Percentiles rank a stretch among this genome's conserved stretches.
phyloP scores from a whole-genome alignment of 2,329 filamentous ascomycete genomes.

The Cercospora sp. region DNA sequence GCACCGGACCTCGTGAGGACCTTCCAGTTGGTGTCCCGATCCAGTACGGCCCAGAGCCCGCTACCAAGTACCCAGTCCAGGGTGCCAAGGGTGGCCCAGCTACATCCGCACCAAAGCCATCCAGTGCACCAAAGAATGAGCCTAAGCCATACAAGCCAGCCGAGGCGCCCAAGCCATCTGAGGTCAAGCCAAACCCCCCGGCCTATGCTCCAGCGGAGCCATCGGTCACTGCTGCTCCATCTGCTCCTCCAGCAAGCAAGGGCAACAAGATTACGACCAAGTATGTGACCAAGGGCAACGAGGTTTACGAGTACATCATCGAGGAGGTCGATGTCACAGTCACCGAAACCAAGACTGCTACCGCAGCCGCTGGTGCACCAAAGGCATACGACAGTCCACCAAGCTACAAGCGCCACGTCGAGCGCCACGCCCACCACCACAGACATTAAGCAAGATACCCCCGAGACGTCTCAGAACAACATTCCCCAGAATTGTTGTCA shows the following conservation, averaged over 20 bases:
- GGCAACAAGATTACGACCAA: slow-evolving; percentile 40
- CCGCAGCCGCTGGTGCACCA: slow-evolving; percentile 21
- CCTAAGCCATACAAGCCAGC: slow-evolving; percentile 5
- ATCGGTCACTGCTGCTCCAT: slow-evolving; percentile 20
- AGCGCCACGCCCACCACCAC: slow-evolving; percentile 33
- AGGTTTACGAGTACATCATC: slow-evolving; percentile 48
- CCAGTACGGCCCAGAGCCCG: slow-evolving; percentile 48
- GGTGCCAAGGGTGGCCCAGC: slow-evolving; percentile 28
- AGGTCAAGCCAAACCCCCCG: slow-evolving; percentile 6
- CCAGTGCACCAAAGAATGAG: neutral
- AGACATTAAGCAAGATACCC: slow-evolving; percentile 14
- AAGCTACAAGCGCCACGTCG: slow-evolving; percentile 33
- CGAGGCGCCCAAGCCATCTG: slow-evolving; percentile 19
- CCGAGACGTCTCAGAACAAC: neutral
- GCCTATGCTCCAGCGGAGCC: slow-evolving; percentile 32
- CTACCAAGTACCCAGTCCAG: slow-evolving; percentile 37
- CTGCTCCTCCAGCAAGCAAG: slow-evolving; percentile 29
- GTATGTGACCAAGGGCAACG: slow-evolving; percentile 45
- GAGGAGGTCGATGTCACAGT: slow-evolving; percentile 47
- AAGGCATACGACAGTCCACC: slow-evolving; percentile 27
- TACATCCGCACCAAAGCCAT: slow-evolving; percentile 10
- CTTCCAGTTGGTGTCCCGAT: slow-evolving; percentile 67
- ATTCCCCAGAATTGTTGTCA: neutral
- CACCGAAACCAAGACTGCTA: slow-evolving; percentile 39
- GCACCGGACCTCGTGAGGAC: slow-evolving; percentile 54